phyloP scores from a whole-genome alignment of 495 filamentous ascomycete genomes.

The Baudoinia panamericana region DNA sequence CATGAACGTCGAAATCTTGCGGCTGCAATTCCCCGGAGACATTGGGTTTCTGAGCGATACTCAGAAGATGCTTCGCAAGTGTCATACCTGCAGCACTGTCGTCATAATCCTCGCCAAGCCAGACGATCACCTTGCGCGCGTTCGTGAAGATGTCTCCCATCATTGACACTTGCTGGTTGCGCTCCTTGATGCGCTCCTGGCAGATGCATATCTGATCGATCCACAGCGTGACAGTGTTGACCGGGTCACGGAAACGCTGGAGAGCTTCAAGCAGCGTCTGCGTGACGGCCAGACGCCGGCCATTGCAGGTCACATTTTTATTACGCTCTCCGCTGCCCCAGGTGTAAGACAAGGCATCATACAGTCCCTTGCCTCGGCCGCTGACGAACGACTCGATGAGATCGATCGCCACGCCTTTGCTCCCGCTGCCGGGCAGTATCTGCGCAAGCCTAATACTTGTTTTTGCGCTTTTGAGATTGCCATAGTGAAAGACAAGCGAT shows the following conservation, averaged over 20 bases:
- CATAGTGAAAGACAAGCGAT: constrained; percentile 7
- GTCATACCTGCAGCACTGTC: constrained; percentile 13
- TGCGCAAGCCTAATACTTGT: constrained; percentile 15
- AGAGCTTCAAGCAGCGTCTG: constrained; percentile 16
- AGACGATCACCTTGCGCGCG: constrained; percentile 17
- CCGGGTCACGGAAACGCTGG: constrained; percentile 14
- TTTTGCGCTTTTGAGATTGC: constrained; percentile 11
- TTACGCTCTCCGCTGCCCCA: constrained; percentile 14
- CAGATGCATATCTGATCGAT: constrained; percentile 27
- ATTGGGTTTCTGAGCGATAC: neutral
- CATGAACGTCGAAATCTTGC: constrained; percentile 3
- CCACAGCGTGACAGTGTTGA: constrained; percentile 16
- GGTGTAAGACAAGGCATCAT: constrained; percentile 21
- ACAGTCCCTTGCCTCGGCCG: constrained; percentile 4
- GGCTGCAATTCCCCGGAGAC: constrained; percentile 1
- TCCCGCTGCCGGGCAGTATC: constrained; percentile 16
- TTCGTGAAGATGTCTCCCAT: constrained; percentile 24
- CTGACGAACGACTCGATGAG: constrained; percentile 16
- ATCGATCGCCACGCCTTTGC: constrained; percentile 16
- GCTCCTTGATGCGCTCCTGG: constrained; percentile 23
- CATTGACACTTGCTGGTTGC: constrained; percentile 21
- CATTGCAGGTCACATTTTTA: constrained; percentile 15
- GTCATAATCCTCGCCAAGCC: constrained; percentile 19
- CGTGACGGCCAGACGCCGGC: constrained; percentile 8
- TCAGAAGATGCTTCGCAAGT: constrained; percentile 6